Evolutionary conservation across 1,284 basidiomycete species (phyloP).

Genomic region (Pseudozyma pruni): DNA sequence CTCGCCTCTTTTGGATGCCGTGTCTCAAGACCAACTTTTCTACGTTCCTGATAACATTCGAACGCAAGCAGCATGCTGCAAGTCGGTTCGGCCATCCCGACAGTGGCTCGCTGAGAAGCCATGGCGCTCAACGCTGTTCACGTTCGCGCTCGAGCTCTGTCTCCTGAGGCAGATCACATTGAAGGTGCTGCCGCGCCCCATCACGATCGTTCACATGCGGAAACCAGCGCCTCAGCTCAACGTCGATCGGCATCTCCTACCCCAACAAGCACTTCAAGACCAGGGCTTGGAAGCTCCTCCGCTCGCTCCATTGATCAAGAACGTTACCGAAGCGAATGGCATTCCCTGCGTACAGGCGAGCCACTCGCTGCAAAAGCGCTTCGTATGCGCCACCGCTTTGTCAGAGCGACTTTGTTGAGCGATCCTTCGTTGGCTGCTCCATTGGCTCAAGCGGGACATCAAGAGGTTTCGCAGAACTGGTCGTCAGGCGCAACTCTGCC

Average conservation of each 20-base stretch:
- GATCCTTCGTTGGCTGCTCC: slow-evolving; percentile 11
- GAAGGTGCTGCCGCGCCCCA: neutral
- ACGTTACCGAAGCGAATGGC: slow-evolving; percentile 3
- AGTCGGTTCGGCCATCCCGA: neutral
- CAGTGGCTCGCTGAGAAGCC: neutral
- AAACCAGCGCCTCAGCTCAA: too few relatives aligned
- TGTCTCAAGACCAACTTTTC: too few relatives aligned
- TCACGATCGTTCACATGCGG: neutral
- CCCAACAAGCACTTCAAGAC: neutral
- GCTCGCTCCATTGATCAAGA: neutral
- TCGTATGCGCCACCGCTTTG: slow-evolving; percentile 28
- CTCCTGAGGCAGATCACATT: neutral
- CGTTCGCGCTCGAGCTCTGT: slow-evolving; percentile 13
- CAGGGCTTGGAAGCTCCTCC: slow-evolving; percentile 18
- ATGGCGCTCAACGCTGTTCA: slow-evolving; percentile 41
- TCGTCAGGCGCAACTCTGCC: too few relatives aligned
- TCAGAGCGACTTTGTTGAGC: slow-evolving; percentile 27
- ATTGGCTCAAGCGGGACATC: neutral
- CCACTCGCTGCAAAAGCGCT: slow-evolving; percentile 8
- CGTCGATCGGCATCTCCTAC: neutral
- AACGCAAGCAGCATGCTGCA: neutral
- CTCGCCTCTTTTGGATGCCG: neutral
- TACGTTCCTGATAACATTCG: too few relatives aligned
- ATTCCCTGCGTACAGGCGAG: slow-evolving; percentile 10
- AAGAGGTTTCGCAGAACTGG: too few relatives aligned